Evolutionary conservation across 768 basidiomycete species (phyloP).

Genomic region (Lactifluus echinatus): DNA sequence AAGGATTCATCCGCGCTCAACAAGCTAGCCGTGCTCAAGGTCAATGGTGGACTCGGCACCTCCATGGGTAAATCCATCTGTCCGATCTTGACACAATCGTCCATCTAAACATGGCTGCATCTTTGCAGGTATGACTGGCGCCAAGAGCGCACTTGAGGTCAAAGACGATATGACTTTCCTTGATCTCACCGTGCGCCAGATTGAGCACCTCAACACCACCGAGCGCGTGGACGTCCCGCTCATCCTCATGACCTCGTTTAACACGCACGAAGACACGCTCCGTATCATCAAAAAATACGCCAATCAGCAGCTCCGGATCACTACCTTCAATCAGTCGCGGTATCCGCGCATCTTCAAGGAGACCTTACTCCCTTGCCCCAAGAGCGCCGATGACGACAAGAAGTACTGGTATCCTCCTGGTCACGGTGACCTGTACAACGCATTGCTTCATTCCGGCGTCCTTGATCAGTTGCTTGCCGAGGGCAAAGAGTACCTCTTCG

Average conservation of each 20-base stretch:
- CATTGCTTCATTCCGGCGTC: constrained; percentile 62
- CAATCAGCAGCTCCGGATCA: constrained; percentile 69
- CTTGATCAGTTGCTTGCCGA: constrained; percentile 59
- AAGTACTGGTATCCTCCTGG: constrained; percentile 71
- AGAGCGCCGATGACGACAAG: constrained; percentile 50
- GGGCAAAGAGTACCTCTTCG: constrained; percentile 73
- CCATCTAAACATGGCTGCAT: constrained; percentile 1
- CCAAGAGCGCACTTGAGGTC: constrained; percentile 68
- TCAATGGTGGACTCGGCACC: constrained; percentile 68
- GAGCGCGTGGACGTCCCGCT: constrained; percentile 63
- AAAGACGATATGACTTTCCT: constrained; percentile 66
- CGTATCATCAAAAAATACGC: constrained; percentile 75
- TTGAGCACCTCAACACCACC: constrained; percentile 60
- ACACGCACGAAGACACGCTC: constrained; percentile 70
- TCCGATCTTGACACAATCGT: neutral
- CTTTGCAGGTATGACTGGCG: constrained; percentile 42
- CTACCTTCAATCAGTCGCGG: constrained; percentile 64
- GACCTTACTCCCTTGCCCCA: constrained; percentile 53
- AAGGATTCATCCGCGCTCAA: constrained; percentile 42
- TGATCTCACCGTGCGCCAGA: constrained; percentile 54
- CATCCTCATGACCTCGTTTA: constrained; percentile 78
- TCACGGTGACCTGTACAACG: constrained; percentile 70
- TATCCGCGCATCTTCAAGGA: constrained; percentile 70
- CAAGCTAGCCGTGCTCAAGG: constrained; percentile 71
- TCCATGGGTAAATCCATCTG: constrained; percentile 42